Conservation (phyloP, 2,329 filamentous ascomycete genomes). For the Pestalotiopsis sp. region DNA sequence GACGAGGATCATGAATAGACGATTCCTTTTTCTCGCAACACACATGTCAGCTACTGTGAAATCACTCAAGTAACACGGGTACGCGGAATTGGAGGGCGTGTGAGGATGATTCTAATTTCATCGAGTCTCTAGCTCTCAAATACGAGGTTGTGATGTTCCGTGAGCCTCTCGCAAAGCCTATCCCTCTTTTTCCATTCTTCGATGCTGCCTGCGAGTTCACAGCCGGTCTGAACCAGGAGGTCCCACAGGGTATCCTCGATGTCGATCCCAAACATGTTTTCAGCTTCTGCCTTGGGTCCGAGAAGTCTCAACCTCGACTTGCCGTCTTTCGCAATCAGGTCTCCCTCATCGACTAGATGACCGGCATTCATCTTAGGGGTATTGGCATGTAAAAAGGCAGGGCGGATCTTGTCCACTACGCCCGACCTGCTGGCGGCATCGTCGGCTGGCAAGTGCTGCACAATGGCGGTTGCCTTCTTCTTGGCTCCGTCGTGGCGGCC, state of each 20-base stretch:
- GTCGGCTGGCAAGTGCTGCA: constrained; percentile 14
- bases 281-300: constrained; percentile 21
- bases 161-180: constrained; percentile 10
- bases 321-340: constrained; percentile 20
- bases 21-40: too few relatives aligned
- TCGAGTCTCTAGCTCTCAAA: neutral
- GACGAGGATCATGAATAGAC: too few relatives aligned
- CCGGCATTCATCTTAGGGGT: constrained; percentile 32
- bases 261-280: constrained; percentile 25
- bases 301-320: constrained; percentile 26
- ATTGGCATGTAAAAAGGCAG: constrained; percentile 29
- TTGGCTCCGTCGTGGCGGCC: constrained; percentile 13
- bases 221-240: constrained; percentile 23
- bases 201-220: constrained; percentile 18
- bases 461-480: constrained; percentile 20
- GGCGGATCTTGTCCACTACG: constrained; percentile 10
- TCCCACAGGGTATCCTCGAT: constrained; percentile 26
- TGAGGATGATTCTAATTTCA: neutral
- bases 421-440: constrained; percentile 2
- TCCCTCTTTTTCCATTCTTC: constrained; percentile 14
- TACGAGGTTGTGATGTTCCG: constrained; percentile 9
- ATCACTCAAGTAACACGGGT: neutral
- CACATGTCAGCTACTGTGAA: neutral
- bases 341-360: constrained; percentile 26
- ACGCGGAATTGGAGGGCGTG: neutral